Base-by-base conservation (phyloP, 495 filamentous ascomycete species). In the Aspergillus cavernicola region DNA sequence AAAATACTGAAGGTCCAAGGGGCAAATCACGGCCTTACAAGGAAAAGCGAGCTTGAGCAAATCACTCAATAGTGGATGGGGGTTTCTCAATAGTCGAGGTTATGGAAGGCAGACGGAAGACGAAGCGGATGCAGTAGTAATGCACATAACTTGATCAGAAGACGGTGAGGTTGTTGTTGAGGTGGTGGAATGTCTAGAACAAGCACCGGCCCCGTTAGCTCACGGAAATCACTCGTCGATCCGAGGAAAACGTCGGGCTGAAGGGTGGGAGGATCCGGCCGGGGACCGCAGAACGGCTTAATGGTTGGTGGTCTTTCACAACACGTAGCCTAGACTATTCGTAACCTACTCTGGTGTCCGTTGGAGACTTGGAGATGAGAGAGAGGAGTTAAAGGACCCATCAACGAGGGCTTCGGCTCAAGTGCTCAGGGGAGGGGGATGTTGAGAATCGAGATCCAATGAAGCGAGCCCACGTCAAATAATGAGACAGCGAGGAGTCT, bases 401-500 rank as follows among this genome's bases (percentile, higher is more conserved):
- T 45, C 35, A 41, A 47, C 15, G 7, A 31, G 26, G 42, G 19
- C 12, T 24, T 16, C 40, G 52, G 11, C 19, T 57, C 51, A 33
- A 41, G 38, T 40, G 50, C 43, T 65, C 64, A 68, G 66, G 63
- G 63, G 62, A 60, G 59, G 59, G 54, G 54, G 24, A 53, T 22
- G 49, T 24, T 20, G 23, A 62, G 60, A 57, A 31, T 69, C 72
- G 23, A 62, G 60, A 57, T 35, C 72, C 72, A 75, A 75, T 75
- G 61, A 67, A 40, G 38, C 60, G 50, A 43, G 64, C 63, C 72
- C 72, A 75, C 72, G 72, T 75, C 72, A 69, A 59, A 44, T 37
- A 37, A 39, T 5, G 8, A 18, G 43, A 24, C 23, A 31, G 24
- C 24, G 28, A 31, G 26, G 42, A 45, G 42, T 48, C 54, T 57